A percentile compares a stretch with the other conserved stretches of the same genome.
These are phyloP conservation scores for Halophytophthora batemanensis DNA, from an alignment of 352 stramenopile species.

Conservation along the genomic window DNA sequence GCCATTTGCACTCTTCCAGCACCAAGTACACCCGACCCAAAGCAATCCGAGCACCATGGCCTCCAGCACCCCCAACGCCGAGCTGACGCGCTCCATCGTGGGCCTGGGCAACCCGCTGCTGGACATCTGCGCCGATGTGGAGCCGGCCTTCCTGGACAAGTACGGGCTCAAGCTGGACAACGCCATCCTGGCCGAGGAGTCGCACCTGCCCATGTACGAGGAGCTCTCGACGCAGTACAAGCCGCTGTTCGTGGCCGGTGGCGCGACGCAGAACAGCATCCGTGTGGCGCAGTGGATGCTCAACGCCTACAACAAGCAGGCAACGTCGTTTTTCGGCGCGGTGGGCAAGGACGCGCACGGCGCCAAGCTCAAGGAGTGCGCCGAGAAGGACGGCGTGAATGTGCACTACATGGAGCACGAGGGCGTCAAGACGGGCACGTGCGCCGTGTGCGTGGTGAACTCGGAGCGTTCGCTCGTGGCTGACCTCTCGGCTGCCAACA, in stretches of 20 bases:
- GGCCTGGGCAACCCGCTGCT: conserved; percentile 99
- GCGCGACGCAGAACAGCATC: conserved; percentile 99
- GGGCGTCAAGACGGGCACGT: conserved; percentile 94
- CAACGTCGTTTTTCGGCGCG: conserved; percentile 95
- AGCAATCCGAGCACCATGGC: conserved; percentile 10
- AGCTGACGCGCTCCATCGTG: conserved; percentile 80
- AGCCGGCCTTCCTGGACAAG: conserved; percentile 94
- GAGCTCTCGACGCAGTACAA: conserved; percentile 90
- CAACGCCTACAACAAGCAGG: conserved; percentile 72
- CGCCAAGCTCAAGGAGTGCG: conserved; percentile 91
- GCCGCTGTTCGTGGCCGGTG: conserved; percentile 96
- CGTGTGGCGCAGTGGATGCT: conserved; percentile 99
- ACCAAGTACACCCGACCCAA: no score
- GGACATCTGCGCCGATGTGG: conserved; percentile 96
- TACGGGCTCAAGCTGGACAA: conserved; percentile 95
- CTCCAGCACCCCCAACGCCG: conserved; percentile 24
- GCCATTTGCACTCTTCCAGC: no score
- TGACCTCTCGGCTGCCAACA: conserved; percentile 98
- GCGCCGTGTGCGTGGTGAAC: conserved; percentile 95
- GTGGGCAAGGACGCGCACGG: conserved; percentile 96
- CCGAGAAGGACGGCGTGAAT: conserved; percentile 92
- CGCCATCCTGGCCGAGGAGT: conserved; percentile 98
- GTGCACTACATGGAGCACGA: conserved; percentile 97
- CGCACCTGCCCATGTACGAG: conserved; percentile 96
- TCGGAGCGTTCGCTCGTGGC: conserved; percentile 96